These are phyloP conservation scores for Phaseolus lunatus DNA, from an alignment of 306 rosid genomes.

Conservation along the genomic window DNA sequence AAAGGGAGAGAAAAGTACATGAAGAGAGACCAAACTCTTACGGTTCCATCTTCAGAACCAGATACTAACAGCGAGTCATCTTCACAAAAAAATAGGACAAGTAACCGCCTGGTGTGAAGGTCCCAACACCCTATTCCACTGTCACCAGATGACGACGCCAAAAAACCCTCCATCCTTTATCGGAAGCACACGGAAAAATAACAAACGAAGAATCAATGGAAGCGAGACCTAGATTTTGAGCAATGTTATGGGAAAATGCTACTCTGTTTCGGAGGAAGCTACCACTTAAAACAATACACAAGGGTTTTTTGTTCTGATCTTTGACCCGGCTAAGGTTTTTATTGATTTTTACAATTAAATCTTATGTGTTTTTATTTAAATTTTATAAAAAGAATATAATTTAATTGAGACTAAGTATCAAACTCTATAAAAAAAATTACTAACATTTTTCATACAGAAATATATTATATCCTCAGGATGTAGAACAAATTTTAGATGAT, in stretches of 20 bases:
- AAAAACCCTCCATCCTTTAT: slow-evolving; percentile 61
- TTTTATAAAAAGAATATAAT: too few relatives aligned
- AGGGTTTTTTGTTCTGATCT: too few relatives aligned
- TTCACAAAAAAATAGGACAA: slow-evolving; percentile 76
- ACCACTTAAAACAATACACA: not conserved
- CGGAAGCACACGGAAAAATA: not conserved
- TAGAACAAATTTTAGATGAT: too few relatives aligned
- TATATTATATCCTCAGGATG: too few relatives aligned
- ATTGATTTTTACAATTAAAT: too few relatives aligned
- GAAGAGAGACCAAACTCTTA: slow-evolving; percentile 84
- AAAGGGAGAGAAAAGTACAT: slow-evolving; percentile 44
- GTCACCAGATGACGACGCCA: slow-evolving; percentile 77
- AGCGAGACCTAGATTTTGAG: not conserved
- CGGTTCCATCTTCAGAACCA: slow-evolving; percentile 73
- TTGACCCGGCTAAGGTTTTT: not conserved
- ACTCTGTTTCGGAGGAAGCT: not conserved
- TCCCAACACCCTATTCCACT: slow-evolving; percentile 86
- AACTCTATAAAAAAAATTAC: too few relatives aligned
- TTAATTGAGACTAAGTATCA: too few relatives aligned
- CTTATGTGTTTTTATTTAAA: not conserved
- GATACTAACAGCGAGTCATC: slow-evolving; percentile 78
- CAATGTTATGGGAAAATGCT: not conserved
- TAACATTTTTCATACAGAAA: too few relatives aligned
- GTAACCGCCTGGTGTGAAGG: slow-evolving; percentile 71
- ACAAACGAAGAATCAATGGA: not conserved